Percentiles rank a stretch among this genome's conserved stretches.
Conservation (phyloP, 2,329 filamentous ascomycete species). For the Talaromyces amestolkiae region DNA sequence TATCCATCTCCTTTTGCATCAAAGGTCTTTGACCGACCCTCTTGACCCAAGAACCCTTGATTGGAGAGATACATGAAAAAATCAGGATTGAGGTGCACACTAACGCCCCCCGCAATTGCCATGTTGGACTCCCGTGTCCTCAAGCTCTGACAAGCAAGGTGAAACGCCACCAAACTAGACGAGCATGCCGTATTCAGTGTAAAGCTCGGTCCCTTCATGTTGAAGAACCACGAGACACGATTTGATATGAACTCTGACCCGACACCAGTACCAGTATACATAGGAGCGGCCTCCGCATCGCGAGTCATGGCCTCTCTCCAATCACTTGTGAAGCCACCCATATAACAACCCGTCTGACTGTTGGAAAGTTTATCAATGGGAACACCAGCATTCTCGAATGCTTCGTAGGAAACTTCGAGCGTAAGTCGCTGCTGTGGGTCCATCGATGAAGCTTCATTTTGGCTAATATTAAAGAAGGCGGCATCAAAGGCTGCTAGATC, state of each 20-base stretch:
- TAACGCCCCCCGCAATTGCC: neutral
- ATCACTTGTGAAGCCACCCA: too few species aligned
- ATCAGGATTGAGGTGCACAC: neutral
- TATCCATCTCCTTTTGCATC: neutral
- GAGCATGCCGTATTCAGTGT: constrained; percentile 50
- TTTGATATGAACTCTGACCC: constrained; percentile 59
- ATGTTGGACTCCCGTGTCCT: neutral
- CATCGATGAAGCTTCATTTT: constrained; percentile 11
- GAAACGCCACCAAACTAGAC: constrained; percentile 39
- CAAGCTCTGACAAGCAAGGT: constrained; percentile 30
- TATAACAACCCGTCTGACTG: constrained; percentile 28
- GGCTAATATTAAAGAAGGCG: constrained; percentile 23
- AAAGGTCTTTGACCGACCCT: neutral
- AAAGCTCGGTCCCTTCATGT: constrained; percentile 41
- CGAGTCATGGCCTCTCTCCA: too few species aligned
- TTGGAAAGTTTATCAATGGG: too few species aligned
- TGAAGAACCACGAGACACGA: constrained; percentile 53
- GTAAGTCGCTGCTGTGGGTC: constrained; percentile 7
- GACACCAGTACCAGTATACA: constrained; percentile 62
- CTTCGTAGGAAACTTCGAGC: neutral
- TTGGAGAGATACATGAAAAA: neutral
- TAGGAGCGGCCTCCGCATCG: too few species aligned
- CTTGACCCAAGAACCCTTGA: neutral
- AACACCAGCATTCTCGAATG: constrained; percentile 24
- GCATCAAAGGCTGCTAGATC: constrained; percentile 33